These are phyloP conservation scores for Aspergillus udagawae DNA, from an alignment of 2,329 filamentous ascomycete genomes.

Conservation along the genomic window DNA sequence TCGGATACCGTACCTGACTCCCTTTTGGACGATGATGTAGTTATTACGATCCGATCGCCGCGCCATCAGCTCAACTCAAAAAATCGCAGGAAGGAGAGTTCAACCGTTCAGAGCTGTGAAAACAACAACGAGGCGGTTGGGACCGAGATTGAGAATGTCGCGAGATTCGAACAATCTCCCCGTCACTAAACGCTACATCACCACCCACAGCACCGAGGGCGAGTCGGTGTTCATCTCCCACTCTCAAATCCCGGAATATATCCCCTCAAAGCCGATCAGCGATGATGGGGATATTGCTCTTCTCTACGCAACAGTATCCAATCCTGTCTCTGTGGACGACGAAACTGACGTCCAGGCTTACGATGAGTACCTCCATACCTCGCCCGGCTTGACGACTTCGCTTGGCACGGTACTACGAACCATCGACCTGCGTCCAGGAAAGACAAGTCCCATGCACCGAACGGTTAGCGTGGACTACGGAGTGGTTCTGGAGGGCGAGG, in stretches of 20 bases:
- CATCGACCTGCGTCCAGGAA: conserved; percentile 33
- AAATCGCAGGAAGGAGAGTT: neutral
- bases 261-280: conserved; percentile 24
- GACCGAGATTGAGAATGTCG: conserved; percentile 6
- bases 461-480: conserved; percentile 46
- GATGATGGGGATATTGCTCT: conserved; percentile 30
- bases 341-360: conserved; percentile 33
- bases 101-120: neutral
- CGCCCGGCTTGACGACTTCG: conserved; percentile 29
- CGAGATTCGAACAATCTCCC: conserved; percentile 23
- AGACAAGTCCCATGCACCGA: conserved; percentile 33
- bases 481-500: conserved; percentile 48
- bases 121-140: neutral
- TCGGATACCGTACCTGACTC: neutral
- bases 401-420: conserved; percentile 31
- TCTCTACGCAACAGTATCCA: conserved; percentile 26
- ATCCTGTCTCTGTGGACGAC: conserved; percentile 25
- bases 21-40: neutral
- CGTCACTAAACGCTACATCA: conserved; percentile 35
- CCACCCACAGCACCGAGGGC: conserved; percentile 34
- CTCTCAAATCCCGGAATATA: conserved; percentile 30
- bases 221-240: conserved; percentile 34
- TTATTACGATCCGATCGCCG: neutral
- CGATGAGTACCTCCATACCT: conserved; percentile 29
- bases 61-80: neutral